Evolutionary conservation across 23 red algal genomes (phyloP).

Genomic region (Rhodosorus marinus): DNA sequence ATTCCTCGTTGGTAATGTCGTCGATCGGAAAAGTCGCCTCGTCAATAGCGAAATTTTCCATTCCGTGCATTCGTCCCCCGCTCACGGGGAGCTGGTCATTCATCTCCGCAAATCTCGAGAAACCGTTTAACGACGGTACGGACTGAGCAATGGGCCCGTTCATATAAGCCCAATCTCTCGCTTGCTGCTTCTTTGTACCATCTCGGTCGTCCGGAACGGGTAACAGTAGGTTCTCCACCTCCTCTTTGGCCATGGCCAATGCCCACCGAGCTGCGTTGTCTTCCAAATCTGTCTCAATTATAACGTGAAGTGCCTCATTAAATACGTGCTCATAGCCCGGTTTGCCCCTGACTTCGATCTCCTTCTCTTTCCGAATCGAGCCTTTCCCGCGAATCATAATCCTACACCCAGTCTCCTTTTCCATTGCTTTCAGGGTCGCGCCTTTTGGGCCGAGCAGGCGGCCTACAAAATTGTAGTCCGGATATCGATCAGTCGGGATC

Average conservation of each 20-base stretch:
- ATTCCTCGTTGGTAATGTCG: no score
- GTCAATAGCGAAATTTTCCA: no score
- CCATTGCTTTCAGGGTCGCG: conserved; percentile 42
- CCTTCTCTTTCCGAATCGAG: conserved; percentile 66
- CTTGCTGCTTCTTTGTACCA: conserved; percentile 34
- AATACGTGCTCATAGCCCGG: conserved; percentile 79
- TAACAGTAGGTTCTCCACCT: conserved; percentile 43
- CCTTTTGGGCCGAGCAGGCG: conserved; percentile 49
- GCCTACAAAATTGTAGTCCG: conserved; percentile 66
- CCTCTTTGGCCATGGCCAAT: conserved; percentile 24
- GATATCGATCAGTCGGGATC: conserved; percentile 47
- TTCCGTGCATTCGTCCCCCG: no score
- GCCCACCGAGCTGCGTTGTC: conserved; percentile 22
- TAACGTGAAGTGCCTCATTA: conserved; percentile 47
- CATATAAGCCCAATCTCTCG: conserved; percentile 56
- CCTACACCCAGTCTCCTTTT: conserved; percentile 38
- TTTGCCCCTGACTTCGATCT: conserved; percentile 57
- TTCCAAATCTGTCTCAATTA: conserved; percentile 54
- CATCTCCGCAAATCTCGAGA: no score
- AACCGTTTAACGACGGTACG: no score
- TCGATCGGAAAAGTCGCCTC: no score
- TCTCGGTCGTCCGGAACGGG: conserved; percentile 68
- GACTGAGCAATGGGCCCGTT: no score
- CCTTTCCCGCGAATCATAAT: conserved; percentile 70
- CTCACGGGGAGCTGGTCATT: no score